phyloP scores from a whole-genome alignment of 352 stramenopile genomes.

The Phytophthora pisi region DNA sequence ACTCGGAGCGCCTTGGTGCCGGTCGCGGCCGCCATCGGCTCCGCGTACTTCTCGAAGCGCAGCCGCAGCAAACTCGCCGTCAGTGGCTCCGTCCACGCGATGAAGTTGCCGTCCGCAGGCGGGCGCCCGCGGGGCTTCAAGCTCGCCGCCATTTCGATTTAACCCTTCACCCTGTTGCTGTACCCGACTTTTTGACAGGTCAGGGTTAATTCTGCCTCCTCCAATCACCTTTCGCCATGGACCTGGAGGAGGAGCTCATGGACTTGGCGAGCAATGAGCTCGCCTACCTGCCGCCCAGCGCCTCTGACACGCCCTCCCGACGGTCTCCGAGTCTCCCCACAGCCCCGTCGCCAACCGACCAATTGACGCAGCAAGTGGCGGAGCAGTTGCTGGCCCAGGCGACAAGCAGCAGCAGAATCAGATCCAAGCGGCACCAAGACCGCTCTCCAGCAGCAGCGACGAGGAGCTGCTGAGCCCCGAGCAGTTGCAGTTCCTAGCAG shows the following conservation, averaged over 20 bases:
- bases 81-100: conserved; percentile 25
- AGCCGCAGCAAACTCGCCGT: conserved; percentile 21
- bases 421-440: background rate
- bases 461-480: conserved; percentile 19
- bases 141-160: background rate
- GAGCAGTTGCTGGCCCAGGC: conserved; percentile 18
- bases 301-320: background rate
- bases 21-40: conserved; percentile 12
- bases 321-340: background rate
- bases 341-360: background rate
- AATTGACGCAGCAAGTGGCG: conserved; percentile 24
- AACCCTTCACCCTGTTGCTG: too few species aligned
- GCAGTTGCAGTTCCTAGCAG: conserved; percentile 21
- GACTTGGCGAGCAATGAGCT: conserved; percentile 63
- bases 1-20: conserved; percentile 26
- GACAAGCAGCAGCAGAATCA: background rate
- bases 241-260: conserved; percentile 72
- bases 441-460: background rate
- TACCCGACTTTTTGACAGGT: too few species aligned
- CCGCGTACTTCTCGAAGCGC: conserved; percentile 29
- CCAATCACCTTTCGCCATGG: conserved; percentile 10
- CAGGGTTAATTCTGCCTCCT: too few species aligned
- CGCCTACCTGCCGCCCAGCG: conserved; percentile 50
- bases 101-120: conserved; percentile 26
- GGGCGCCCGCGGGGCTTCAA: conserved; percentile 25